phyloP scores from a whole-genome alignment of 257 asterid species.

The Solanum bukasovii region DNA sequence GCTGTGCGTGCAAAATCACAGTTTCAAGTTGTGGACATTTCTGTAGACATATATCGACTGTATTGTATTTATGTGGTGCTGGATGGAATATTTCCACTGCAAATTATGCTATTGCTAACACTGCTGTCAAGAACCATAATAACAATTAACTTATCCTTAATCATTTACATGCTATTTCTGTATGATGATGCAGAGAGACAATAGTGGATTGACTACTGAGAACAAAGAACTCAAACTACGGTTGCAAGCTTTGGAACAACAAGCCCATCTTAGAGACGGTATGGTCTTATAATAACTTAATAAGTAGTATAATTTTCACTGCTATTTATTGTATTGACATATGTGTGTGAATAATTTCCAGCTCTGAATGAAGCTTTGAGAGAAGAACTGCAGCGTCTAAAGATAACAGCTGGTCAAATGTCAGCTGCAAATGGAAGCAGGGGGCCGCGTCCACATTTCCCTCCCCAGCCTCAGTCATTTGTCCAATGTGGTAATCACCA shows the following conservation, averaged over 20 bases:
- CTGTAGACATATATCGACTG: not conserved
- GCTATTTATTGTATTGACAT: not conserved
- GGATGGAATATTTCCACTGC: not conserved
- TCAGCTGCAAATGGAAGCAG: conserved; percentile 36
- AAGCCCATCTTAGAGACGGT: conserved; percentile 96
- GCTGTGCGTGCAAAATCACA: not conserved
- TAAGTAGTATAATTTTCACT: not conserved
- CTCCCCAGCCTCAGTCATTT: conserved; percentile 30
- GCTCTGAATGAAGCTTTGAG: conserved; percentile 73
- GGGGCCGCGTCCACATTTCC: conserved; percentile 29
- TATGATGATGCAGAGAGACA: conserved; percentile 60
- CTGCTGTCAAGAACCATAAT: not conserved
- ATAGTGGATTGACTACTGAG: conserved; percentile 58
- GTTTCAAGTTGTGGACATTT: not conserved
- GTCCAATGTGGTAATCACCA: conserved; percentile 35
- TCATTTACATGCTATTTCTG: not conserved
- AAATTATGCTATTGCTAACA: not conserved
- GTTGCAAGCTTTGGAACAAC: conserved; percentile 78
- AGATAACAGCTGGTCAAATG: conserved; percentile 58
- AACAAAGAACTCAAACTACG: conserved; percentile 87
- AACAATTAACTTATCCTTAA: not conserved
- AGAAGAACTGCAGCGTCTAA: conserved; percentile 74
- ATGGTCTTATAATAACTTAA: not conserved
- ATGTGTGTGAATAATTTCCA: conserved; percentile 3
- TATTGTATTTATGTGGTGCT: not conserved